phyloP scores from a whole-genome alignment of 2,329 filamentous ascomycete species.

The Trichoderma koningiopsis region DNA sequence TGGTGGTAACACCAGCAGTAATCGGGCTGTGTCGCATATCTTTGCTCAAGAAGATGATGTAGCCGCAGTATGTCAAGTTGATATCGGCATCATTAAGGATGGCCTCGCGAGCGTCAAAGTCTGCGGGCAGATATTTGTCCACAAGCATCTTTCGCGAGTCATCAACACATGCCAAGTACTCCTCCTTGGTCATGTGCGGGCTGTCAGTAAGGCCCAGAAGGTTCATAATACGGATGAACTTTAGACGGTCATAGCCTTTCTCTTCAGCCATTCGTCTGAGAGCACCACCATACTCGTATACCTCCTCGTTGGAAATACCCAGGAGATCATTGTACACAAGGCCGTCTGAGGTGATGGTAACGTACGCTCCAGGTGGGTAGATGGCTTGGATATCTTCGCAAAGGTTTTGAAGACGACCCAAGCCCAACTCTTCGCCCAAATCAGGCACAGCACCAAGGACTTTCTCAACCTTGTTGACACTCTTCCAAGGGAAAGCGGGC shows the following conservation, averaged over 20 bases:
- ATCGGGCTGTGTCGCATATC: neutral
- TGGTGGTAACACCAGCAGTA: neutral
- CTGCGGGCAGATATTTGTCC: neutral
- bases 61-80: neutral
- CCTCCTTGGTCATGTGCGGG: neutral
- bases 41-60: constrained; percentile 8
- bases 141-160: constrained; percentile 4
- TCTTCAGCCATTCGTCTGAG: neutral
- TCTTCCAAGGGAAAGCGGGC: neutral
- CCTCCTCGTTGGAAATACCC: neutral
- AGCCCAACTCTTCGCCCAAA: neutral
- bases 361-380: constrained; percentile 9
- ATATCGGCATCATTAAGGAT: neutral
- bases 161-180: neutral
- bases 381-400: constrained; percentile 4
- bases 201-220: neutral
- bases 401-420: neutral
- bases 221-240: constrained; percentile 14
- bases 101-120: neutral
- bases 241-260: constrained; percentile 1
- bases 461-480: neutral
- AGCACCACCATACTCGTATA: neutral
- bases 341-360: neutral
- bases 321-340: neutral
- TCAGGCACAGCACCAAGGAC: neutral